Base-by-base conservation (phyloP, 805 yeast species). In the Metschnikowia bowlesiae region DNA sequence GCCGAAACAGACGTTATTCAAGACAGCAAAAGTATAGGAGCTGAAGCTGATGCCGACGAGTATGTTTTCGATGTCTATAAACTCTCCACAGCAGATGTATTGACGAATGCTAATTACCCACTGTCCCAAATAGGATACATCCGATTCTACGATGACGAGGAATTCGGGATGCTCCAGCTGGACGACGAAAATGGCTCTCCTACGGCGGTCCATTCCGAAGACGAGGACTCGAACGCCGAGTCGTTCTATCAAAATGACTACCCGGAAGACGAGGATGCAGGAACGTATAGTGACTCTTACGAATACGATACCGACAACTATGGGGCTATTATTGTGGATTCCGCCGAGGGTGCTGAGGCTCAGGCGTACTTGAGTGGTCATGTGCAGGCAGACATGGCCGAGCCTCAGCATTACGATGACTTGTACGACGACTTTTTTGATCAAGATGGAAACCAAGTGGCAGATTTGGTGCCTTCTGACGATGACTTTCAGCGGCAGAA, bases 201-300 rank as follows among this genome's bases (percentile, higher is more conserved):
- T 13, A 49, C 58, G 8, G 55, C 49, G 8, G 57, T 63, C 2
- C 58, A 67, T 8, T 77, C 89, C 0, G 94, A 86, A 56, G 89
- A 87, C 59, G 92, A 87, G 54, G 95, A 87, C 62, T 86, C 94
- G 0, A 87, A 87, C 62, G 96, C 96, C 18, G 99, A 92, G 69
- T 89, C 87, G 49, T 91, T 84, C 62, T 92, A 92, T 64, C 82
- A 83, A 59, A 92, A 94, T 66, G 98, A 92, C 62, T 92, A 92
- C 62, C 98, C 98, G 0, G 96, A 89, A 42, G 97, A 91, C 62
- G 97, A 89, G 55, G 92, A 87, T 59, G 89, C 82, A 8, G 62
- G 58, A 5, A 54, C 52, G 1, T 51, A 44, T 38, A 57, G 58
- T 41, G 61, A 57, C 10, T 53, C 59, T 3, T 55, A 55, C 40